Percentiles rank a stretch among this genome's conserved stretches.
phyloP scores from a whole-genome alignment of 2,329 filamentous ascomycete genomes.

The Cladorrhinum sp. region DNA sequence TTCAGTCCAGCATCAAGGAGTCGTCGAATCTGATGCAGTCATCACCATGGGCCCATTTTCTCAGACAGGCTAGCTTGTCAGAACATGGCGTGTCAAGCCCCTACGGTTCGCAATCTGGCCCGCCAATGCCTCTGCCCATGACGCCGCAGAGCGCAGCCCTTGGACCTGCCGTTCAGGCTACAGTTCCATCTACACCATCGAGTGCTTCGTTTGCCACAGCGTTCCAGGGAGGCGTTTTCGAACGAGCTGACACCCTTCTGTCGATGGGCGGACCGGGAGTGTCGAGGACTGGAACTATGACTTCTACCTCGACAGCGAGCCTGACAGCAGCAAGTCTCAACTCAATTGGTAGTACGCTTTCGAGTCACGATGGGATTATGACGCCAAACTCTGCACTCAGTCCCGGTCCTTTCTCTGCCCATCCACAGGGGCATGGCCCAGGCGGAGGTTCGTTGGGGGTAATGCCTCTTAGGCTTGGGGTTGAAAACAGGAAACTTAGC shows the following conservation, averaged over 20 bases:
- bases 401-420: conserved; percentile 26
- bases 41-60: conserved; percentile 54
- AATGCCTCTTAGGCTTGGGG: not conserved
- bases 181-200: conserved; percentile 70
- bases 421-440: conserved; percentile 31
- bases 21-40: conserved; percentile 67
- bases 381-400: conserved; percentile 32
- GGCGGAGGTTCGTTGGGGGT: not conserved
- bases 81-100: conserved; percentile 26
- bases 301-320: conserved; percentile 57
- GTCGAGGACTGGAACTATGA: conserved; percentile 53
- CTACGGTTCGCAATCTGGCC: conserved; percentile 24
- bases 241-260: conserved; percentile 56
- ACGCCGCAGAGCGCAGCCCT: conserved; percentile 87
- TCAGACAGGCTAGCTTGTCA: conserved; percentile 20
- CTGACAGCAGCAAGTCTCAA: conserved; percentile 49
- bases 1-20: conserved; percentile 81
- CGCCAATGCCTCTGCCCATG: conserved; percentile 58
- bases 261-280: conserved; percentile 57
- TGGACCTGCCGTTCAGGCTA: conserved; percentile 86
- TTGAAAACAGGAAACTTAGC: conserved; percentile 3
- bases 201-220: conserved; percentile 53
- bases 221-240: conserved; percentile 58
- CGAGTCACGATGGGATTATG: conserved; percentile 30
- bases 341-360: conserved; percentile 32